Percentiles rank a stretch among this genome's conserved stretches.
These are phyloP conservation scores for Dovyalis caffra DNA, from an alignment of 345 rosid species.

Conservation along the genomic window DNA sequence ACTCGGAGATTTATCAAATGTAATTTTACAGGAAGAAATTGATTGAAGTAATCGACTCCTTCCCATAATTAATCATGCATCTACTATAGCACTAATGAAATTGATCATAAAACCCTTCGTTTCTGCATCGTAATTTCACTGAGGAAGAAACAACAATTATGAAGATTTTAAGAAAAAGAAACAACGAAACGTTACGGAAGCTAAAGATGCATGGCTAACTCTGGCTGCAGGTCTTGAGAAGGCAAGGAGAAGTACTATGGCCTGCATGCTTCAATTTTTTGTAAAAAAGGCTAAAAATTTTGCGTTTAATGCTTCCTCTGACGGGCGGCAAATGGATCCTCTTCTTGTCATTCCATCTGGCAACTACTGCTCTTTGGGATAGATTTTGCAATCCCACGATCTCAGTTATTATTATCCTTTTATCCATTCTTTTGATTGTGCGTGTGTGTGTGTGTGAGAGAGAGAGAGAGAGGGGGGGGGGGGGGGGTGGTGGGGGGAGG, in stretches of 20 bases:
- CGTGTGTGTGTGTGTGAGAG: no score
- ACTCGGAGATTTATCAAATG: not conserved
- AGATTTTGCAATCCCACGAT: not conserved
- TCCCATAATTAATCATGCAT: not conserved
- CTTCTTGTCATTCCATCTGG: not conserved
- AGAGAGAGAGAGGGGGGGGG: no score
- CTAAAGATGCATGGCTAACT: not conserved
- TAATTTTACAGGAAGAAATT: not conserved
- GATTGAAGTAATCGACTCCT: not conserved
- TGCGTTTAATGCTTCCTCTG: slow-evolving; percentile 1
- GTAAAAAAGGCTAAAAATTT: not conserved
- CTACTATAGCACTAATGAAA: not conserved
- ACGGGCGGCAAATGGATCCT: not conserved
- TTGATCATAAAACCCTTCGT: not conserved
- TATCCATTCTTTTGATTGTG: not conserved
- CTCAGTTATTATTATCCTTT: not conserved
- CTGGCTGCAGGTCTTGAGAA: not conserved
- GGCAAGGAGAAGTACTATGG: not conserved
- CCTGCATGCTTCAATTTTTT: not conserved
- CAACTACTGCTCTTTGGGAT: not conserved
- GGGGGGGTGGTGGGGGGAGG: no score
- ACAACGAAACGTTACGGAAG: not conserved
- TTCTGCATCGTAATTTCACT: not conserved
- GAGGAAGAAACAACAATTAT: not conserved
- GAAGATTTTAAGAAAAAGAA: not conserved